A percentile compares a stretch with the other conserved stretches of the same genome.
phyloP scores from a whole-genome alignment of 2,329 filamentous ascomycete genomes.

The Aspergillus flavus region DNA sequence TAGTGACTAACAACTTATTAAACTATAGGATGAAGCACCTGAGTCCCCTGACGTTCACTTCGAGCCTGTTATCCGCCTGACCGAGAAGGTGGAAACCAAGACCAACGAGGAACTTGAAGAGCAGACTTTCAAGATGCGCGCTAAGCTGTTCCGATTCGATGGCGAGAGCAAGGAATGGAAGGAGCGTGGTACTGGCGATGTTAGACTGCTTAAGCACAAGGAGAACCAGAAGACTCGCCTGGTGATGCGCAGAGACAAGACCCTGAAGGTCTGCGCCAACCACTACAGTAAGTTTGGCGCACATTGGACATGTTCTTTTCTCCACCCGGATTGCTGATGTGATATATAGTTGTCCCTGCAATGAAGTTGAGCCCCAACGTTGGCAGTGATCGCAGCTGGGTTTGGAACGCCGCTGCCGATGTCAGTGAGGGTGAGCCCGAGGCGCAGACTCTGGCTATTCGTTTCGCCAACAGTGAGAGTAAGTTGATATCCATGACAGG shows the following conservation, averaged over 20 bases:
- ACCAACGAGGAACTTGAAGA: conserved; percentile 99
- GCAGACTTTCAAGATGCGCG: conserved; percentile 98
- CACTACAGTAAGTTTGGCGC: conserved; percentile 79
- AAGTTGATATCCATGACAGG: conserved; percentile 43
- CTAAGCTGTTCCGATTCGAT: conserved; percentile 99
- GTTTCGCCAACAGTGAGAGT: conserved; percentile 98
- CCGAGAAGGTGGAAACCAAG: conserved; percentile 94
- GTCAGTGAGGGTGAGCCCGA: conserved; percentile 98
- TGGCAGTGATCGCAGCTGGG: conserved; percentile 97
- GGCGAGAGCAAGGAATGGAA: conserved; percentile 94
- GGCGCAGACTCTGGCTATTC: conserved; percentile 92
- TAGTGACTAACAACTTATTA: conserved; percentile 9
- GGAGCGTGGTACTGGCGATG: conserved; percentile 96
- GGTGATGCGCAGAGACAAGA: conserved; percentile 99
- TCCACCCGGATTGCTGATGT: background rate
- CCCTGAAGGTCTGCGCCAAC: conserved; percentile 99
- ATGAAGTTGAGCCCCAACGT: conserved; percentile 99
- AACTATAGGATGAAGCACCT: conserved; percentile 67
- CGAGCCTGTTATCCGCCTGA: conserved; percentile 93
- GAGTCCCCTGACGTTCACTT: conserved; percentile 95
- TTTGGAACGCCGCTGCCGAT: conserved; percentile 97
- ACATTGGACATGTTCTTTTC: background rate
- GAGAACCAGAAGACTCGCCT: conserved; percentile 97
- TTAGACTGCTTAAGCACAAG: conserved; percentile 96
- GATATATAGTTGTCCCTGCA: conserved; percentile 80